These are phyloP conservation scores for Paramecium tetraurelia DNA, from an alignment of 73 alveolate genomes.

Conservation along the genomic window DNA sequence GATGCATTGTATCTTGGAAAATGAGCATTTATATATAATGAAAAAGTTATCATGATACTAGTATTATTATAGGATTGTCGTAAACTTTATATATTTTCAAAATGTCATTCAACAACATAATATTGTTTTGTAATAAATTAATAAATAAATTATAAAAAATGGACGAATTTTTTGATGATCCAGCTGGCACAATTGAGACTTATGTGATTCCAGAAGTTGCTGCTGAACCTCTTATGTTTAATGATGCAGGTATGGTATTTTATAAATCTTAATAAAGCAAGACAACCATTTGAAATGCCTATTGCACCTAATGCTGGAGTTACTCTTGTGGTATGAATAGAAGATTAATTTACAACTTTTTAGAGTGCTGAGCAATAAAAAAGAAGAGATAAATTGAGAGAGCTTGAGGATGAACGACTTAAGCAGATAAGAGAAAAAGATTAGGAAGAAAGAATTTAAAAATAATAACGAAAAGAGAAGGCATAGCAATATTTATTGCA, in stretches of 20 bases:
- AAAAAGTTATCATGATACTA: background rate
- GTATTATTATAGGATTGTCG: background rate
- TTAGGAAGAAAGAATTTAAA: background rate
- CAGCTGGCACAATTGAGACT: background rate
- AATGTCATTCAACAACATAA: background rate
- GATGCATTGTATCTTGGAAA: slow-evolving; percentile 21
- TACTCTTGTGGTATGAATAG: background rate
- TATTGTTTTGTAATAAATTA: background rate
- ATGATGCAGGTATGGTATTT: background rate
- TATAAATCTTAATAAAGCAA: background rate
- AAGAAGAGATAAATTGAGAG: slow-evolving; percentile 10
- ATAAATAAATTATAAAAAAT: background rate
- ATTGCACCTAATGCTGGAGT: background rate
- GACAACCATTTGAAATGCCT: background rate
- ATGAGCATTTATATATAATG: background rate
- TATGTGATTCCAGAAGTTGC: background rate
- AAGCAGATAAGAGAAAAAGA: background rate
- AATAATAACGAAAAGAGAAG: background rate
- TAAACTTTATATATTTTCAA: background rate
- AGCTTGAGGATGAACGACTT: slow-evolving; percentile 15
- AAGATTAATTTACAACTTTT: background rate
- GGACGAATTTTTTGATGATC: background rate
- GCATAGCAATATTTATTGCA: background rate
- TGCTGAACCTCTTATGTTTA: background rate
- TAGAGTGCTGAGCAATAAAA: slow-evolving; percentile 4